Conservation (phyloP, 2,329 filamentous ascomycete genomes). For the Phyllachora maydis region DNA sequence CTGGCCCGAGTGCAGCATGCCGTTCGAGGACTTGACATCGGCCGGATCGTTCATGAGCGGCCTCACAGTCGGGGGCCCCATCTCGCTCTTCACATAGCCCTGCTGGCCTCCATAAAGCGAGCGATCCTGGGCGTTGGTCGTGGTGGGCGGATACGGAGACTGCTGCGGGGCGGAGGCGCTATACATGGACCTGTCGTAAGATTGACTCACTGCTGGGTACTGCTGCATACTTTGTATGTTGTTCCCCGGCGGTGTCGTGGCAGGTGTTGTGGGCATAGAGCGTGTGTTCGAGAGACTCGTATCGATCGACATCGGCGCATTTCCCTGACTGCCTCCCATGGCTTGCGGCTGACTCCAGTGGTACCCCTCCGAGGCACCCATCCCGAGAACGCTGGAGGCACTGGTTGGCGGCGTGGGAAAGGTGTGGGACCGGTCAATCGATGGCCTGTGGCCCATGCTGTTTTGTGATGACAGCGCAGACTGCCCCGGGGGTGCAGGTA, state of each 20-base stretch:
- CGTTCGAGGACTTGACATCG: constrained; percentile 44
- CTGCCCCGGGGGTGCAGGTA: constrained; percentile 33
- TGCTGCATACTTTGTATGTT: constrained; percentile 58
- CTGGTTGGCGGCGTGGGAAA: constrained; percentile 89
- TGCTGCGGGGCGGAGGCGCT: constrained; percentile 49
- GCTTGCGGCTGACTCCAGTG: constrained; percentile 53
- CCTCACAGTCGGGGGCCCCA: constrained; percentile 59
- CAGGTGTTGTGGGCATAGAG: constrained; percentile 79
- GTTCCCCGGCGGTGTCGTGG: constrained; percentile 69
- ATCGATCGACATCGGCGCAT: constrained; percentile 63
- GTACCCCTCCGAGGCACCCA: constrained; percentile 59
- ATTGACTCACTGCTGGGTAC: constrained; percentile 47
- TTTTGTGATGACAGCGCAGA: constrained; percentile 39
- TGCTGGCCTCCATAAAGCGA: constrained; percentile 48
- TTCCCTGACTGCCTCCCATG: constrained; percentile 39
- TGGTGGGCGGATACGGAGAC: constrained; percentile 46
- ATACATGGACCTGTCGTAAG: constrained; percentile 71
- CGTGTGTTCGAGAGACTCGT: constrained; percentile 57
- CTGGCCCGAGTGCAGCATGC: constrained; percentile 36
- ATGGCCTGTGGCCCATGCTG: constrained; percentile 51
- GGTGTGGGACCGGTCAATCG: constrained; percentile 69
- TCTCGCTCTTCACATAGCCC: constrained; percentile 65
- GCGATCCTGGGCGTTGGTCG: constrained; percentile 35
- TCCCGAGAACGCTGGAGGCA: constrained; percentile 60
- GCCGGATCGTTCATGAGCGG: constrained; percentile 36